Conservation (phyloP, 257 asterid species). For the Asclepias syriaca region DNA sequence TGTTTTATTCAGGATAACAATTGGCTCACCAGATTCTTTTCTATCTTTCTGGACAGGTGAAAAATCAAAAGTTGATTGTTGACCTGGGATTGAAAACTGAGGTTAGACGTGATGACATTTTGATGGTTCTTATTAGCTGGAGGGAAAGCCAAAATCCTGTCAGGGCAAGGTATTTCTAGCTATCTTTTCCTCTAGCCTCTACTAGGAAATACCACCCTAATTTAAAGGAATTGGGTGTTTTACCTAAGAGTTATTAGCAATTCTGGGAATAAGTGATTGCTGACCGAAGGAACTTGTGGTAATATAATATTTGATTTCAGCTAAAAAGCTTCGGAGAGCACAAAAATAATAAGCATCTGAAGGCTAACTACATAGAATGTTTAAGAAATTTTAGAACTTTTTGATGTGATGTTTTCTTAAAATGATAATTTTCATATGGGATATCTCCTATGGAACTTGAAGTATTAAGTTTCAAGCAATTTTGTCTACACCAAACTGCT, state of each 20-base stretch:
- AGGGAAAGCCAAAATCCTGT: slow-evolving; percentile 42
- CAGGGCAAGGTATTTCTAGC: slow-evolving; percentile 49
- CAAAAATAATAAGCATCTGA: background rate
- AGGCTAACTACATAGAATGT: background rate
- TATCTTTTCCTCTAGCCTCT: background rate
- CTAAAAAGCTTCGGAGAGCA: background rate
- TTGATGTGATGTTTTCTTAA: background rate
- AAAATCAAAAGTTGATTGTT: slow-evolving; percentile 54
- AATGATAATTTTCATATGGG: background rate
- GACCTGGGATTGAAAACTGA: slow-evolving; percentile 58
- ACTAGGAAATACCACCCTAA: background rate
- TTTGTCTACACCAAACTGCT: background rate
- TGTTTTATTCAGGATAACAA: background rate
- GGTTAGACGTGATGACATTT: slow-evolving; percentile 55
- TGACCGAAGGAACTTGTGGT: background rate
- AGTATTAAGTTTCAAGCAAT: background rate
- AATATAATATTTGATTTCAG: background rate
- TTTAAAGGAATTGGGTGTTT: background rate
- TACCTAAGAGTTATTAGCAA: background rate
- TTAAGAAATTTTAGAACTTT: background rate
- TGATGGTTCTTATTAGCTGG: slow-evolving; percentile 57
- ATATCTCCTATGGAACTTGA: background rate
- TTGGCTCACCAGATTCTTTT: background rate
- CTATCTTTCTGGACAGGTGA: slow-evolving; percentile 39
- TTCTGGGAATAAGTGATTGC: background rate